These are phyloP conservation scores for Colletotrichum sp. DNA, from an alignment of 2,329 filamentous ascomycete genomes.

Conservation along the genomic window DNA sequence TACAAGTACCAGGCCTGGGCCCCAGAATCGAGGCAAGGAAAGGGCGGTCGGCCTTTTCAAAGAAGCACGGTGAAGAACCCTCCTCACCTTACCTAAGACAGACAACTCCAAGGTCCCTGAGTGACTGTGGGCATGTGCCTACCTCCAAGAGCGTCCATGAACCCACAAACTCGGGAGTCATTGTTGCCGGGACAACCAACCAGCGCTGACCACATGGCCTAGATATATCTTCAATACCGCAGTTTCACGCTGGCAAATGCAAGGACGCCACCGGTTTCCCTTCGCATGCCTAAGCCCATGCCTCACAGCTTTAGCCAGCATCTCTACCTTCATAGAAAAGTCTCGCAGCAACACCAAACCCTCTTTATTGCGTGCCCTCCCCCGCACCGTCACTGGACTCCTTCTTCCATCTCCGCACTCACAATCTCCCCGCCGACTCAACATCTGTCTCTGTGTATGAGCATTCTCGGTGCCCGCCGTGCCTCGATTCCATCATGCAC, in stretches of 20 bases:
- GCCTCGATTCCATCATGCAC: neutral
- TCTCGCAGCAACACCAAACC: neutral
- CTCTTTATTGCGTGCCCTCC: neutral
- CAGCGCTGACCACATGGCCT: slow-evolving; percentile 10
- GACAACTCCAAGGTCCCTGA: neutral
- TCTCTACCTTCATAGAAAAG: slow-evolving; percentile 7
- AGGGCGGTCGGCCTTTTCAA: neutral
- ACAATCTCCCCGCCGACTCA: neutral
- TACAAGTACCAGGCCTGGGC: neutral
- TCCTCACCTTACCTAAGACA: neutral
- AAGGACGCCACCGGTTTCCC: neutral
- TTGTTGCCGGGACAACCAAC: slow-evolving; percentile 21
- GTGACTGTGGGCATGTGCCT: neutral
- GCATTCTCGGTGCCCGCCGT: neutral
- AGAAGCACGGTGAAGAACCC: neutral
- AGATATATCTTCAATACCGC: slow-evolving; percentile 15
- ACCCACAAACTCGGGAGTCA: neutral
- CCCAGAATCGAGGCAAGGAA: neutral
- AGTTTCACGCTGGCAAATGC: neutral
- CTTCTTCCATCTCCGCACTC: neutral
- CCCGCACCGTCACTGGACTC: neutral
- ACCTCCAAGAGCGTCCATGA: neutral
- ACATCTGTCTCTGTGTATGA: neutral
- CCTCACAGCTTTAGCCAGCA: neutral
- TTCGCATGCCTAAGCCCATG: neutral